Percentiles rank a stretch among this genome's conserved stretches.
Conservation (phyloP, 1,284 basidiomycete species). For the Melampsora medusae region DNA sequence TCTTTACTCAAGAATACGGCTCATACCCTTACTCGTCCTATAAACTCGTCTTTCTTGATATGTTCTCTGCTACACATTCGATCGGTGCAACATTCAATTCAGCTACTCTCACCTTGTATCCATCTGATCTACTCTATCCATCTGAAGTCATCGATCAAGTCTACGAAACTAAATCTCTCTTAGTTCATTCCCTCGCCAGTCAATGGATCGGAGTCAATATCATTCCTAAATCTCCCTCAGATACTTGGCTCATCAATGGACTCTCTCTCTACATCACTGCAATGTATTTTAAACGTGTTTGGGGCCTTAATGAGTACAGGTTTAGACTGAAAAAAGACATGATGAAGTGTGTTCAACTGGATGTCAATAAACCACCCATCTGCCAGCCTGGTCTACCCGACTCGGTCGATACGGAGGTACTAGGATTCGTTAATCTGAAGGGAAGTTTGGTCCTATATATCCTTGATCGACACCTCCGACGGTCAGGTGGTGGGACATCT, state of each 20-base stretch:
- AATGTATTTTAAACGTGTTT: conserved; percentile 77
- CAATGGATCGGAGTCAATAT: conserved; percentile 99
- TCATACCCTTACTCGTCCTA: conserved; percentile 95
- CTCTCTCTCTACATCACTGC: conserved; percentile 86
- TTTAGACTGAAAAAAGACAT: conserved; percentile 95
- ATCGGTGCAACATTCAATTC: conserved; percentile 75
- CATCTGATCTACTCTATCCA: conserved; percentile 80
- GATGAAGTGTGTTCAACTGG: conserved; percentile 83
- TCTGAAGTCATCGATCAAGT: conserved; percentile 90
- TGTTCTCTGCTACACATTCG: conserved; percentile 61
- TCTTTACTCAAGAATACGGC: conserved; percentile 86
- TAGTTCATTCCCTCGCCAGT: conserved; percentile 83
- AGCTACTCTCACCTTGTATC: conserved; percentile 77
- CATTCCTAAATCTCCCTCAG: conserved; percentile 87
- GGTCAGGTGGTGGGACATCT: conserved; percentile 76
- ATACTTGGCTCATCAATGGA: conserved; percentile 93
- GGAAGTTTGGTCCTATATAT: conserved; percentile 92
- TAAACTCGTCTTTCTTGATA: conserved; percentile 91
- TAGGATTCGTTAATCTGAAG: conserved; percentile 84
- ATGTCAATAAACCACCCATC: conserved; percentile 85
- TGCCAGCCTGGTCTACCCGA: conserved; percentile 79
- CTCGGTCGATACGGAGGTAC: conserved; percentile 48
- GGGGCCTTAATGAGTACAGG: conserved; percentile 96
- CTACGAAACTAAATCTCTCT: conserved; percentile 79
- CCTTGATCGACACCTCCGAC: conserved; percentile 85